Base-by-base conservation (phyloP, 192 early-diverging fungal species). In the Coemansia sp. region DNA sequence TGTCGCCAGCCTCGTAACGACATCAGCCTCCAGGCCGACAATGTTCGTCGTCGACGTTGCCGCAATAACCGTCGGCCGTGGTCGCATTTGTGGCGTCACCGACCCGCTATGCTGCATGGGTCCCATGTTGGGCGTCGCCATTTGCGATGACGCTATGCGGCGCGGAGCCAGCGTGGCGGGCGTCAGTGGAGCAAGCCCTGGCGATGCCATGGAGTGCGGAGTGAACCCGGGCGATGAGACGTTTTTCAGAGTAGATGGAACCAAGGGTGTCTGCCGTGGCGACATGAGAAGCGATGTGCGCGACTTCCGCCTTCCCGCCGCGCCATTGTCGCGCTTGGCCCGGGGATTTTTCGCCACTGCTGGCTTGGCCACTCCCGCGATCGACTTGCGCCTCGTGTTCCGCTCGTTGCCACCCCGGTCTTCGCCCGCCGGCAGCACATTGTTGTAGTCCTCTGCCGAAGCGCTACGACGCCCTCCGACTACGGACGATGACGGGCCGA, bases 1-100 rank as follows among this genome's bases (percentile, higher is more conserved):
- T 16, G 88, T 77, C 21, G 88, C 81, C 53, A 91, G 73, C 8
- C 84, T 60, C 0, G 81, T 69, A 0, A 84, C 86, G 8, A 86
- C 86, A 17, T 87, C 72, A 16, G 79, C 73, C 66, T 81, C 71
- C 24, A 75, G 39, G 9, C 70, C 68, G 5, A 72, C 62, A 7
- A 78, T 70, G 62, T 76, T 79, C 36, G 78, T 81, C 0, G 79
- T 81, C 5, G 73, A 81, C 0, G 73, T 81, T 3, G 79, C 70
- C 1, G 78, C 78, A 0, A 70, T 48, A 0, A 64, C 29, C 24
- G 24, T 27, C 24, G 3, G n/a, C 36, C 72, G 69, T 24, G 63
- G 66, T 8, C 66, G 64, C 46, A 66, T 56, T 4, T 57, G 69
- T 29, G 71, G 64, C 10, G 79, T 64, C 17, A 59, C 63, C 10